Evolutionary conservation across 73 alveolate genomes (phyloP).

Genomic region (Tetrahymena malaccensis): DNA sequence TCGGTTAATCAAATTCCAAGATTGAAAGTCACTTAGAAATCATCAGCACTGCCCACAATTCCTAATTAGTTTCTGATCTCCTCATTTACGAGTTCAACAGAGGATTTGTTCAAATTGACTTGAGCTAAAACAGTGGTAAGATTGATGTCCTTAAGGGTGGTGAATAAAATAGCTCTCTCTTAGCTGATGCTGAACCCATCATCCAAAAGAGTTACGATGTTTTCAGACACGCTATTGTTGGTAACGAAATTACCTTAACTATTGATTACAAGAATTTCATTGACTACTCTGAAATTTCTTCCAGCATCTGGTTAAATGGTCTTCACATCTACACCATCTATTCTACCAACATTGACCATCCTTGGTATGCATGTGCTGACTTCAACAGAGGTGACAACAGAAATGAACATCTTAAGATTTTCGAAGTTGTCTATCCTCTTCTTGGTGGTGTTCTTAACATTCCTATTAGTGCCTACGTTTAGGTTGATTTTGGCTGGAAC

Average conservation of each 20-base stretch:
- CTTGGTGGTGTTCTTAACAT: neutral
- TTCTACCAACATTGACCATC: neutral
- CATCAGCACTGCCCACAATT: neutral
- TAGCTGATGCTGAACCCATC: neutral
- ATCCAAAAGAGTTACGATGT: neutral
- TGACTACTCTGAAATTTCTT: neutral
- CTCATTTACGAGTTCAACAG: neutral
- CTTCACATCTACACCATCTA: neutral
- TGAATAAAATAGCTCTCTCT: neutral
- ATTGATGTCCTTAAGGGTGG: neutral
- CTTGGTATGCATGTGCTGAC: neutral
- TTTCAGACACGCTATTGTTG: neutral
- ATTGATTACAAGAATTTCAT: neutral
- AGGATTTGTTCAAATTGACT: neutral
- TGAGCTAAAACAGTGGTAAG: neutral
- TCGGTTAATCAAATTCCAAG: neutral
- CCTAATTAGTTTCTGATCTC: neutral
- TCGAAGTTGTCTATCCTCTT: neutral
- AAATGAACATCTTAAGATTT: neutral
- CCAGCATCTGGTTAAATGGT: neutral
- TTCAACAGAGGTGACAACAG: neutral
- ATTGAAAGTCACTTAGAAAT: neutral
- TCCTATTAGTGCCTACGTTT: neutral
- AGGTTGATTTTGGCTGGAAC: neutral
- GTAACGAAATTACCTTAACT: neutral